A percentile compares a stretch with the other conserved stretches of the same genome.
phyloP scores from a whole-genome alignment of 306 rosid genomes.

The Casuarina glauca region DNA sequence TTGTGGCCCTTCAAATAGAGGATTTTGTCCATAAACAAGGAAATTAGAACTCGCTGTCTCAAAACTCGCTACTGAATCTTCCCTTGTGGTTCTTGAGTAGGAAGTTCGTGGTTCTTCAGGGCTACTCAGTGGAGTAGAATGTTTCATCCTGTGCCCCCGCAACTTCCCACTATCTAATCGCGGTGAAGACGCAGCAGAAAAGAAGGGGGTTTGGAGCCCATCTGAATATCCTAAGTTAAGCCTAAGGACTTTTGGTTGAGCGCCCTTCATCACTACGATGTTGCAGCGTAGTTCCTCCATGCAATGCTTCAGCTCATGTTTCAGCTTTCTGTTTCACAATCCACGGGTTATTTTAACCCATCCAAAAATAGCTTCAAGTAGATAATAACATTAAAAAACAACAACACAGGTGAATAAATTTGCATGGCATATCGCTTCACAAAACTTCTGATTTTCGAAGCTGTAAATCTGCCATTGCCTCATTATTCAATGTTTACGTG shows the following conservation, averaged over 20 bases:
- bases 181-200: constrained; percentile 77
- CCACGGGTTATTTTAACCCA: background rate
- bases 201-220: constrained; percentile 78
- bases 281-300: constrained; percentile 84
- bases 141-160: constrained; percentile 63
- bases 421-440: background rate
- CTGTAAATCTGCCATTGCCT: background rate
- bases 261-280: constrained; percentile 79
- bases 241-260: constrained; percentile 77
- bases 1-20: constrained; percentile 60
- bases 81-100: constrained; percentile 52
- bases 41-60: constrained; percentile 62
- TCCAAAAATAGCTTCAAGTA: background rate
- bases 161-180: constrained; percentile 42
- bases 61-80: constrained; percentile 57
- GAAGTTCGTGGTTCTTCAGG: constrained; percentile 75
- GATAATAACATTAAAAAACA: background rate
- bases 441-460: background rate
- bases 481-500: background rate
- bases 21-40: constrained; percentile 76
- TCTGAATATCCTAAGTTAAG: constrained; percentile 71
- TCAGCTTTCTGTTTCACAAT: constrained; percentile 70
- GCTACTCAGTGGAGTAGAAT: constrained; percentile 81
- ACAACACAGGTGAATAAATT: background rate
- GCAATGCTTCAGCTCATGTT: constrained; percentile 86